Evolutionary conservation across 345 rosid species (phyloP), one percentile per base, ranked within the genome.

Genomic region (Citrus reticulata): DNA sequence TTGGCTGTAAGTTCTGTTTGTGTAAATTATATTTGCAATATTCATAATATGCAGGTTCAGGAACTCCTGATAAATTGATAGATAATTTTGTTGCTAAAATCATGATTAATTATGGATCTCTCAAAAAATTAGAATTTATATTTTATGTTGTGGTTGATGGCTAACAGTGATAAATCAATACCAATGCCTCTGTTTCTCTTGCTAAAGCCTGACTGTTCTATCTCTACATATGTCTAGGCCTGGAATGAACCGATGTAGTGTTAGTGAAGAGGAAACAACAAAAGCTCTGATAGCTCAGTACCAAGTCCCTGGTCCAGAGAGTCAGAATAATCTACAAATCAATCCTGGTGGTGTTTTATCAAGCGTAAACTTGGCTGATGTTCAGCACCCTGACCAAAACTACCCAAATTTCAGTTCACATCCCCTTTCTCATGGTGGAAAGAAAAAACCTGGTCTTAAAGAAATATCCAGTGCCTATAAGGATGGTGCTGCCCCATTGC

Each of bases 1-100:
- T 69, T 97, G 99, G 98, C 93, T 97, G 99, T 97, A 90, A 97
- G 99, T 94, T 77, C 79, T 79, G 72, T 70, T 68, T 69, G 74
- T 30, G 77, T 65, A 71, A 57, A 19, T 16, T 62, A 63, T 39
- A 55, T 62, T 34, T 62, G 9, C n/a, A 54, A 54, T 67, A 54
- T 72, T 40, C 16, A 68, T 57, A 27, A 37, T 11, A 51, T 76
- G 42, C 14, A 19, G 37, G 14, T 65, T 64, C 46, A 65, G 49
- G 58, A 68, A 68, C 70, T 49, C 51, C 13, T 42, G 79, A 68
- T n/a, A 14, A 67, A 67, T 66, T 25, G 25, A 65, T n/a, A 16
- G 59, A 40, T 74, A 62, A 29, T 19, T 19, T 62, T 58, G 58
- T 74, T 77, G 55, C 63, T 49, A 73, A 16, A 66, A 72, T 30